A percentile compares a stretch with the other conserved stretches of the same genome.
Evolutionary conservation across 2,329 filamentous ascomycete genomes (phyloP).

Genomic region (Aotearoamyces nothofagi): DNA sequence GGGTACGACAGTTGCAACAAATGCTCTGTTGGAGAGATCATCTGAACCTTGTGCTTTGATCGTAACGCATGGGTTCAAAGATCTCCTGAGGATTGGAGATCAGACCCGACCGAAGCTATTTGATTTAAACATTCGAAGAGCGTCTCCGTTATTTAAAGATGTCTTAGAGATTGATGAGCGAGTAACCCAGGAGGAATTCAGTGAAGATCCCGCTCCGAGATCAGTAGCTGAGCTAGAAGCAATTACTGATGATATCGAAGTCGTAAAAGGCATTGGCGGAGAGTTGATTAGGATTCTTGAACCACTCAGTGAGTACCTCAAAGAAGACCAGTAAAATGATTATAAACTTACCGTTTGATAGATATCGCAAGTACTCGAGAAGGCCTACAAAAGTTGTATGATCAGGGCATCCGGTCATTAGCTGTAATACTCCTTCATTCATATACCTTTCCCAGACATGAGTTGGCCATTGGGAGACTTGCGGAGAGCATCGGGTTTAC

Average conservation of each 20-base stretch:
- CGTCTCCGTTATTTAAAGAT: constrained; percentile 48
- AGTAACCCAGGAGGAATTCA: constrained; percentile 55
- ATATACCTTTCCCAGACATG: background rate
- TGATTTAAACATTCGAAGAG: constrained; percentile 49
- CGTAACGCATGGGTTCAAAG: constrained; percentile 56
- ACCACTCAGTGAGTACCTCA: background rate
- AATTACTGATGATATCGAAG: constrained; percentile 24
- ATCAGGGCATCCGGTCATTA: background rate
- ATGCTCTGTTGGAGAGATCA: constrained; percentile 55
- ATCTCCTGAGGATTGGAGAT: constrained; percentile 56
- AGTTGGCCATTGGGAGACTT: constrained; percentile 19
- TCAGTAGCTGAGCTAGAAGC: constrained; percentile 31
- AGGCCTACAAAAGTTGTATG: background rate
- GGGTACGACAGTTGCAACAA: constrained; percentile 66
- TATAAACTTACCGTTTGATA: too few relatives aligned
- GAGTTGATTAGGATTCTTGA: constrained; percentile 8
- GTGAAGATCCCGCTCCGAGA: constrained; percentile 54
- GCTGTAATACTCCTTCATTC: background rate
- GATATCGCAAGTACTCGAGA: background rate
- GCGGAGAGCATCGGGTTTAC: constrained; percentile 62
- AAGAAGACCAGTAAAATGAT: too few relatives aligned
- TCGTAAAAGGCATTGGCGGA: constrained; percentile 9
- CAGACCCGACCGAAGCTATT: constrained; percentile 58
- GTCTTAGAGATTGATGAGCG: constrained; percentile 57
- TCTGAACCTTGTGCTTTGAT: constrained; percentile 57